Evolutionary conservation across 345 rosid genomes (phyloP), one percentile per base, ranked within the genome.

Genomic region (Combretum micranthum): DNA sequence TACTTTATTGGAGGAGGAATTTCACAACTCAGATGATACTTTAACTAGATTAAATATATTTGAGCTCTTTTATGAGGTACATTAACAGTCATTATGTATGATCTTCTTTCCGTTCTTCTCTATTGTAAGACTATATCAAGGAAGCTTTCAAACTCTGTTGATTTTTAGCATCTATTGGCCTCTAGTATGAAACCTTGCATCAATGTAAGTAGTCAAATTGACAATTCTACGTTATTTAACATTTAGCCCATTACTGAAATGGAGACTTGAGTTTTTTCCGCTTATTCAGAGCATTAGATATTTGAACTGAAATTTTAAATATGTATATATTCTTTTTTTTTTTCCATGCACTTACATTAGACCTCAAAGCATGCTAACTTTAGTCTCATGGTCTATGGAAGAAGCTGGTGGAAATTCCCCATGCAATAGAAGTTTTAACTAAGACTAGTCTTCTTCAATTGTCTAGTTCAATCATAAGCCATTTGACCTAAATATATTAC

Each of bases 11-110:
- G 95, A 84, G 81, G 87, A 73, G 37, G 95, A 85, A 69, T 58
- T 88, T 65, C 72, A 75, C 60, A 75, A 72, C 56, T 63, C 79
- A 62, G 76, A 72, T 56, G 98, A 92, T 51, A 74, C 79, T 55
- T 86, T 88, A 52, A 87, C 63, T 65, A 73, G 76, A 56, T 75
- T 72, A 71, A 92, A 80, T 70, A 74, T 80, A 51, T 57, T 92
- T 79, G 98, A 92, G 83, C 86, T 92, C 62, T 72, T 81, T 55
- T 81, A 78, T 64, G 93, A 92, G 98, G 98, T 92, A 64, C 56
- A 83, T 56, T 48, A 53, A 19, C 59, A 21, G 57, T 67, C 39
- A 43, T 22, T 42, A 2, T 39, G 50, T 43, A 19, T 16, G 32
- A 51, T 39, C 39, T 42, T 18, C 15, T 50, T 47, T 18, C 19